phyloP scores from a whole-genome alignment of 257 asterid species.

The Solanum corneliomulleri region DNA sequence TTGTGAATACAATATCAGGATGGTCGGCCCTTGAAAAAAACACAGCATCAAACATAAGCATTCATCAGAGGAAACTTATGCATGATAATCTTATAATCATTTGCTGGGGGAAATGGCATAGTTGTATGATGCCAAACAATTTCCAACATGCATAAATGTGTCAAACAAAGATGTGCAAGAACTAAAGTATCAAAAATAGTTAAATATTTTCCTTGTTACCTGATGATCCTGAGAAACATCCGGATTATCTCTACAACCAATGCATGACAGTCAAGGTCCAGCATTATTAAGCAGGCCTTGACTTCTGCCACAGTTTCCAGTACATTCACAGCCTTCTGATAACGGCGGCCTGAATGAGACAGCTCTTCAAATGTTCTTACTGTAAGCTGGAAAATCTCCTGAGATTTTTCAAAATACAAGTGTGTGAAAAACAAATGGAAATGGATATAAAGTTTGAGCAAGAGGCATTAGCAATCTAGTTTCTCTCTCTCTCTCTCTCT shows the following conservation, averaged over 20 bases:
- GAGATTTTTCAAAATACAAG: background rate
- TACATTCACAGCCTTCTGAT: slow-evolving; percentile 19
- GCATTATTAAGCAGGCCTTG: slow-evolving; percentile 17
- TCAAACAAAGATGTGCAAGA: background rate
- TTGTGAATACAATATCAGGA: slow-evolving; percentile 7
- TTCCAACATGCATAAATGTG: background rate
- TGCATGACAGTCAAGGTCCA: slow-evolving; percentile 24
- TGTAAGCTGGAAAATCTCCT: slow-evolving; percentile 19
- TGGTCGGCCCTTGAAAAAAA: slow-evolving; percentile 13
- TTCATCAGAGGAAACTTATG: background rate
- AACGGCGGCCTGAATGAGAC: slow-evolving; percentile 11
- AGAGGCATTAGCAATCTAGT: background rate
- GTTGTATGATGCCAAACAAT: background rate
- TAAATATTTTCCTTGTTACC: slow-evolving; percentile 5
- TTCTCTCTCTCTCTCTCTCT: background rate
- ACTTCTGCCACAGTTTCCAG: slow-evolving; percentile 21
- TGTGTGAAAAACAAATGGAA: background rate
- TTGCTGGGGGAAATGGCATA: background rate
- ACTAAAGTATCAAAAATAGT: background rate
- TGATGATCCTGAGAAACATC: slow-evolving; percentile 12
- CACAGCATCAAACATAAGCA: background rate
- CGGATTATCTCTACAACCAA: slow-evolving; percentile 12
- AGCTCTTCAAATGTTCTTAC: slow-evolving; percentile 17
- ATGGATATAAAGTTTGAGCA: background rate
- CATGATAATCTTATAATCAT: background rate